Percentiles rank a stretch among this genome's conserved stretches.
These are phyloP conservation scores for Chlamydomonas schloesseri DNA, from an alignment of 139 green algal genomes.

Conservation along the genomic window DNA sequence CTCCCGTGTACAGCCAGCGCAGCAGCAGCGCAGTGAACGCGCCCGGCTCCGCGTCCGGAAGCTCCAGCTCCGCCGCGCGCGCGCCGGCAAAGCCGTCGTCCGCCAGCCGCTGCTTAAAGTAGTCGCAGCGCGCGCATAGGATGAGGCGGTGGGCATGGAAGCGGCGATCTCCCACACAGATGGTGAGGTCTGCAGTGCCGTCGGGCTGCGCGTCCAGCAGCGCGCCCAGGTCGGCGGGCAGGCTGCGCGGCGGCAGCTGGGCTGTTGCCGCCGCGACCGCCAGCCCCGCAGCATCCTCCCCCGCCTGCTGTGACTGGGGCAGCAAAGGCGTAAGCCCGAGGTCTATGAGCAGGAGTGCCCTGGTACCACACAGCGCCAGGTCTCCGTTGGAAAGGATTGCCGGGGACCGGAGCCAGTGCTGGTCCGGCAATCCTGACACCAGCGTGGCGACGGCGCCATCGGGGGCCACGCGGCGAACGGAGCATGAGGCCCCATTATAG, in stretches of 20 bases:
- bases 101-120: conserved; percentile 12
- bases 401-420: too few relatives aligned
- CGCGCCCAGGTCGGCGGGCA: conserved; percentile 8
- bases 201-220: conserved; percentile 6
- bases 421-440: too few relatives aligned
- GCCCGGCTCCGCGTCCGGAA: neutral
- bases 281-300: too few relatives aligned
- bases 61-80: neutral
- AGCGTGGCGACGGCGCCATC: too few relatives aligned
- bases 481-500: too few relatives aligned
- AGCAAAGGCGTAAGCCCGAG: too few relatives aligned
- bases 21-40: neutral
- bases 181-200: neutral
- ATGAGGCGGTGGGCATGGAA: neutral
- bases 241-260: neutral
- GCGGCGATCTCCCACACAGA: neutral
- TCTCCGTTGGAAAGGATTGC: too few relatives aligned
- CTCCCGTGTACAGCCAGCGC: conserved; percentile 5
- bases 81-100: neutral
- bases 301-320: too few relatives aligned
- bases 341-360: too few relatives aligned
- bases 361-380: too few relatives aligned
- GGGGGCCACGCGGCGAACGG: too few relatives aligned
- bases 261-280: too few relatives aligned
- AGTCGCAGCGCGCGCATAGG: neutral